Base-by-base conservation (phyloP, 2,329 filamentous ascomycete genomes). In the Chalara sp. region DNA sequence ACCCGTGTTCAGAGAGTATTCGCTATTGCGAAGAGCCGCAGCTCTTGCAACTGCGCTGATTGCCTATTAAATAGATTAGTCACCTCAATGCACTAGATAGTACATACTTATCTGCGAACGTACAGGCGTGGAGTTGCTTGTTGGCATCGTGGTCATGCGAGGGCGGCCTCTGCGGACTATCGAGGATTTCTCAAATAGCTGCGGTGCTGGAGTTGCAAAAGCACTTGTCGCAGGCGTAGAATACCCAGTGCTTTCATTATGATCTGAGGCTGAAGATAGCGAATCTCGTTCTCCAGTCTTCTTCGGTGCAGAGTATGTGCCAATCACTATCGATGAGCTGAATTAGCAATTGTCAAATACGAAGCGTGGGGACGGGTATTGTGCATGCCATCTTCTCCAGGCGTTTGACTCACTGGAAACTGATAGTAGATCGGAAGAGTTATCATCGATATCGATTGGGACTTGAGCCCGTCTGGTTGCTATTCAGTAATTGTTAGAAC, bases 201-300 rank as follows among this genome's bases (percentile, higher is more conserved):
- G 11, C 3, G 49, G 42, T 68, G 28, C 58, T 12, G 61, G 81
- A 7, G 81, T 84, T 13, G 70, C 72, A 44, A 72, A 69, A 49
- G 75, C 71, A 64, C 79, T 84, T 21, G 83, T 86, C 37, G 72
- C 77, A 5, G 82, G 81, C 4, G 83, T 86, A 52, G 80, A 81
- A 59, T 76, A 78, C 13, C 73, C 76, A 37, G 71, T 70, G 37
- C 54, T 54, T 8, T 70, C 76, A 5, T 70, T 69, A 49, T 72
- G 71, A 48, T 71, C 63, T 5, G 68, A 67, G 32, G 65, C 56
- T 3, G 72, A 72, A 28, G 69, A 70, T 5, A 70, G 59, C 30
- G 72, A 68, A 37, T 65, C 65, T 1, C 67, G 58, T 28, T 50
- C 48, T n/a, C 51, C 57, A 52, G 62, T 56, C 10, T 54, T 49